Conservation (phyloP, 345 rosid species). For the Barbarea vulgaris region DNA sequence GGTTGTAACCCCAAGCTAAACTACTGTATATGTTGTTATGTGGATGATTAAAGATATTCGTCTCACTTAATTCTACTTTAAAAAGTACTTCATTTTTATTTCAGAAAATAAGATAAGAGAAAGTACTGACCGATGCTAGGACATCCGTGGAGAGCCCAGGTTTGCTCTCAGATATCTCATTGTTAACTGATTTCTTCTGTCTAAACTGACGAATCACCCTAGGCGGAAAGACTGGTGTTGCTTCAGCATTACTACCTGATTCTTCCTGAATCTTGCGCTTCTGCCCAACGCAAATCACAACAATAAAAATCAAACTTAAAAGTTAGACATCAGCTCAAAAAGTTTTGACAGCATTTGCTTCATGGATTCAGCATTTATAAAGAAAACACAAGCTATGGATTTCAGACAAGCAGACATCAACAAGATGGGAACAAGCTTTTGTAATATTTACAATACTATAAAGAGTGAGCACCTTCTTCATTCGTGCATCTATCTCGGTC, state of each 20-base stretch:
- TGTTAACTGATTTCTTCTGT: slow-evolving; percentile 67
- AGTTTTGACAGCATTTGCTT: neutral
- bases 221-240: slow-evolving; percentile 41
- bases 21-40: neutral
- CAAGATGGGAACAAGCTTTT: neutral
- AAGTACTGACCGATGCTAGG: slow-evolving; percentile 64
- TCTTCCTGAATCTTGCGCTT: slow-evolving; percentile 65
- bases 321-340: slow-evolving; percentile 20
- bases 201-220: slow-evolving; percentile 63
- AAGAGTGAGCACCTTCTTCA: slow-evolving; percentile 64
- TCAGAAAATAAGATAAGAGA: neutral
- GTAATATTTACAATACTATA: neutral
- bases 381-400: slow-evolving; percentile 5
- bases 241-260: slow-evolving; percentile 41
- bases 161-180: slow-evolving; percentile 51
- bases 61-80: neutral
- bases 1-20: neutral
- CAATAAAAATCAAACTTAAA: slow-evolving; percentile 3
- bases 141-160: slow-evolving; percentile 67
- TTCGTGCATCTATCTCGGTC: slow-evolving; percentile 70
- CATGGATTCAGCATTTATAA: neutral
- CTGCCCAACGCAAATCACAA: slow-evolving; percentile 46
- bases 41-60: neutral
- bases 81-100: neutral
- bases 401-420: neutral